Base-by-base conservation (phyloP, 495 filamentous ascomycete genomes). In the Apiosordaria backusii region DNA sequence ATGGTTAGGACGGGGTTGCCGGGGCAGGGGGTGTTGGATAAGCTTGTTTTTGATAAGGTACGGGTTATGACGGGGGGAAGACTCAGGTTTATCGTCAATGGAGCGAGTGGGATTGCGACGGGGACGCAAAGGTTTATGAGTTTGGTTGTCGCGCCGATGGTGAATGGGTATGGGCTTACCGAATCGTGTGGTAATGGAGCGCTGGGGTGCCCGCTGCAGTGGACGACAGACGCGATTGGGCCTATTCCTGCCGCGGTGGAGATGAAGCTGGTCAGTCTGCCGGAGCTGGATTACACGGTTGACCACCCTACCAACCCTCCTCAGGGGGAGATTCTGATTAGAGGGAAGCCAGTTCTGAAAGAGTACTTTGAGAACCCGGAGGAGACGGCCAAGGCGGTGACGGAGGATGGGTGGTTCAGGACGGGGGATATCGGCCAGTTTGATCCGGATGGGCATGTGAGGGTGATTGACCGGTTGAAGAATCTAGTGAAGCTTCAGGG, bases 381-480 rank as follows among this genome's bases (percentile, higher is more conserved):
- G 29, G 91, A 96, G 75, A 97, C 93, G 5, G 80, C 82, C 59
- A 91, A 91, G 76, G 89, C 88, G 7, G 81, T 96, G 45, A 89
- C 91, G 0, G 77, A 86, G 50, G 93, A 97, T 66, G 93, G 93
- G 57, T 97, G 93, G 93, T 96, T 97, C 84, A 85, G 87, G 54
- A 96, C 93, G 0, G 93, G 93, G 10, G 93, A 97, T 67, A 91
- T 97, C 50, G 89, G 87, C 72, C 82, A 83, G 24, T 79, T 97
- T 40, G 90, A 94, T 71, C 81, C 84, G 23, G 78, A 86, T 57
- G 93, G 93, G 67, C 90, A 94, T 70, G 86, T 97, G 75, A 83
- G 84, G 64, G 89, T 97, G 76, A 88, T 97, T 69, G 93, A 97
- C 76, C 92, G 93, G 66, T 85, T 91, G 68, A 97, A 97, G 86